Conservation (phyloP, 1,284 basidiomycete genomes). For the Marasmius tenuissimus region DNA sequence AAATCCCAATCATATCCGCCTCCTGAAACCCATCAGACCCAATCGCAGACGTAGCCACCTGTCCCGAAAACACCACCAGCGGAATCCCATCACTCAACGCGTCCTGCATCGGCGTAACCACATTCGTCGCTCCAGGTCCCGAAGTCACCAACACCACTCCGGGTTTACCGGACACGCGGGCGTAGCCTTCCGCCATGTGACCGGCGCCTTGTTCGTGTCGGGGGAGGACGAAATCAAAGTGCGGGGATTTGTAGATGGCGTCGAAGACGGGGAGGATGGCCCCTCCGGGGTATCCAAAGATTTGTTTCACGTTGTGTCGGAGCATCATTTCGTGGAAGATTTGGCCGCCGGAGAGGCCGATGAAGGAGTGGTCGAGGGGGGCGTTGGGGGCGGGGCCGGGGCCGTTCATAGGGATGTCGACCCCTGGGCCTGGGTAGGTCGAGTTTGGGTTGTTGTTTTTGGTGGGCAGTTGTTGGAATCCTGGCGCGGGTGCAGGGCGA, state of each 20-base stretch:
- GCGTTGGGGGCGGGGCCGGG: constrained; percentile 48
- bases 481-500: constrained; percentile 64
- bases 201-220: constrained; percentile 98
- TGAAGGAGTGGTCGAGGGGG: constrained; percentile 76
- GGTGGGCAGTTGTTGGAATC: constrained; percentile 65
- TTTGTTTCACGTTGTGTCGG: constrained; percentile 92
- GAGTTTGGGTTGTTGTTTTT: constrained; percentile 43
- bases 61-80: constrained; percentile 94
- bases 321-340: constrained; percentile 99
- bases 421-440: constrained; percentile 27
- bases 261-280: constrained; percentile 99
- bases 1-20: constrained; percentile 96
- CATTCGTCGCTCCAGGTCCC: constrained; percentile 97
- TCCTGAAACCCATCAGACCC: constrained; percentile 99
- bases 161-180: constrained; percentile 95
- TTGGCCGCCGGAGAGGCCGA: constrained; percentile 94
- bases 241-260: constrained; percentile 94
- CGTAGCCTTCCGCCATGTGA: constrained; percentile 99
- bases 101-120: constrained; percentile 98
- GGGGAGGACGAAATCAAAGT: constrained; percentile 96
- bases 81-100: constrained; percentile 95
- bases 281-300: constrained; percentile 98
- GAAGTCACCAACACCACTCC: constrained; percentile 98
- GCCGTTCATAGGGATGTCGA: constrained; percentile 33
- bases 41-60: constrained; percentile 97